Percentiles rank a stretch among this genome's conserved stretches.
Conservation (phyloP, 1,284 basidiomycete genomes). For the Coniophora puteana region DNA sequence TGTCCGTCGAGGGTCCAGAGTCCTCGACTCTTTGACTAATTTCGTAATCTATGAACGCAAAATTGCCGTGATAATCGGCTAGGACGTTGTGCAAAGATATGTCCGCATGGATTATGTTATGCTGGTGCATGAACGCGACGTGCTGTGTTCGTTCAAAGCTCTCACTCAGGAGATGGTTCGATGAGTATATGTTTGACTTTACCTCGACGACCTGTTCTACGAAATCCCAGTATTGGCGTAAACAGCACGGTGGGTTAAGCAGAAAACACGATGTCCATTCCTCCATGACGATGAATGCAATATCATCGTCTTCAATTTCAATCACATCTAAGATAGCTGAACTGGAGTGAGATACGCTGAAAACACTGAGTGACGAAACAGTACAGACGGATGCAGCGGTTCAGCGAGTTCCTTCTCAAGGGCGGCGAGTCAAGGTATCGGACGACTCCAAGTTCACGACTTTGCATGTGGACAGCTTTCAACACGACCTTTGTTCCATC, state of each 20-base stretch:
- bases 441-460: constrained; percentile 59
- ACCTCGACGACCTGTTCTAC: no score
- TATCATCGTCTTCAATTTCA: constrained; percentile 44
- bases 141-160: constrained; percentile 40
- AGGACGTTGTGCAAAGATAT: constrained; percentile 67
- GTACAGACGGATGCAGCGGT: constrained; percentile 70
- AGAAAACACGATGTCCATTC: constrained; percentile 69
- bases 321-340: constrained; percentile 64
- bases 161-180: constrained; percentile 8
- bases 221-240: no score
- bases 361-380: constrained; percentile 6
- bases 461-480: constrained; percentile 61
- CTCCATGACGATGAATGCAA: constrained; percentile 74
- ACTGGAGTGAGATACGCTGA: constrained; percentile 7
- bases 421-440: constrained; percentile 48
- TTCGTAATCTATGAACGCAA: constrained; percentile 73
- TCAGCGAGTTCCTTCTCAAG: constrained; percentile 55
- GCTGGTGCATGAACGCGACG: constrained; percentile 62
- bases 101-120: constrained; percentile 65
- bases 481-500: constrained; percentile 55
- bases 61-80: constrained; percentile 57
- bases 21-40: constrained; percentile 51
- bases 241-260: background rate
- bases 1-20: constrained; percentile 33
- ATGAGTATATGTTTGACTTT: no score